These are phyloP conservation scores for Taphrina pruni DNA, from an alignment of 1,139 yeast species.

Conservation along the genomic window DNA sequence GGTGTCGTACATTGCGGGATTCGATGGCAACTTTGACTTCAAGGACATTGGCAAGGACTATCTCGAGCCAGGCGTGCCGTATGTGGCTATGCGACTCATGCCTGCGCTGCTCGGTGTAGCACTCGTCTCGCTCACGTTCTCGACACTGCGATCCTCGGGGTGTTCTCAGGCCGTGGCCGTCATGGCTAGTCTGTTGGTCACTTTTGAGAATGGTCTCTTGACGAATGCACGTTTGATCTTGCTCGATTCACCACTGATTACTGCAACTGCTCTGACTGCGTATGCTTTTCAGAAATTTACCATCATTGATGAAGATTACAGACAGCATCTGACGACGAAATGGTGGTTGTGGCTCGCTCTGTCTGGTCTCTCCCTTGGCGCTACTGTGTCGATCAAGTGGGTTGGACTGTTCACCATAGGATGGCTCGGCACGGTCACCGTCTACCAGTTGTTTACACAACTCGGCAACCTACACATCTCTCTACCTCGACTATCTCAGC, in stretches of 20 bases:
- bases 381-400: constrained; percentile 85
- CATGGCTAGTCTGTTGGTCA: constrained; percentile 67
- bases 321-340: constrained; percentile 62
- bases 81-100: constrained; percentile 79
- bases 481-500: constrained; percentile 56
- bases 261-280: constrained; percentile 85
- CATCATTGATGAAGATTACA: constrained; percentile 64
- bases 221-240: constrained; percentile 91
- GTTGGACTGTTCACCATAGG: constrained; percentile 93
- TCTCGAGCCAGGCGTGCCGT: constrained; percentile 61
- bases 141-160: constrained; percentile 85
- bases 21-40: constrained; percentile 75
- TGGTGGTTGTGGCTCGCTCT: constrained; percentile 77
- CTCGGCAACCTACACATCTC: constrained; percentile 73
- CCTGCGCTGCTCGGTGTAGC: constrained; percentile 84
- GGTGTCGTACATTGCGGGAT: constrained; percentile 73
- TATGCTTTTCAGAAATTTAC: constrained; percentile 76
- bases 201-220: constrained; percentile 82
- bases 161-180: constrained; percentile 78
- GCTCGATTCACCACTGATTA: constrained; percentile 86
- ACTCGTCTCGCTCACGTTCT: constrained; percentile 75
- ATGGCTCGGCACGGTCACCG: constrained; percentile 83
- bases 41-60: constrained; percentile 66
- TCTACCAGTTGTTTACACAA: constrained; percentile 82
- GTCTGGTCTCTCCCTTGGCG: constrained; percentile 83